Evolutionary conservation across 306 rosid genomes (phyloP), one percentile per base, ranked within the genome.

Genomic region (Gynostemma pentaphyllum): DNA sequence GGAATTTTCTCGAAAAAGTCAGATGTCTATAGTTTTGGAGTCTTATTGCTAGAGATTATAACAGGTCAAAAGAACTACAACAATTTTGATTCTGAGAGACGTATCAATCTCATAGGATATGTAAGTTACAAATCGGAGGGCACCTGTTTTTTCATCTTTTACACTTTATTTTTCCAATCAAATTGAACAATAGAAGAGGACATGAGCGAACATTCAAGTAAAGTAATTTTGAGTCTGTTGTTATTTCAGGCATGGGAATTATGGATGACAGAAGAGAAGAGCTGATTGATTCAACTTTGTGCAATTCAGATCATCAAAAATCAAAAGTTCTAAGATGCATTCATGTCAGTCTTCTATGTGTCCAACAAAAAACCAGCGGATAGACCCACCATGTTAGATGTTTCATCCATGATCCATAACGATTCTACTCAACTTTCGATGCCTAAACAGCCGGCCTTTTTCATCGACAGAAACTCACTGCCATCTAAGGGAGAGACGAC

Each of bases 401-500:
- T 79, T 8, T 68, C 71, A 55, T 65, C 62, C 53, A 73, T 64
- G 57, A 45, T 76, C 6, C 52, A 68, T 27, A 78, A 70, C 42
- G 73, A 81, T 11, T 39, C 62, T 2, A n/a, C 21, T 30, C 77
- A 64, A 52, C 66, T 73, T 50, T 29, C 16, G 34, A 34, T 70
- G 27, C 83, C 87, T 22, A 82, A 73, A 64, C 75, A 70, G 4
- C 82, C 81, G 21, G 78, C 74, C 5, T 81, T 67, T 42, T 78
- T 75, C 19, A 7, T 68, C 3, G 2, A 8, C 3, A 7, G 2
- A 37, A 14, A 9, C 2, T 57, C 13, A 24, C 65, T 60, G 45
- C 15, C 42, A 4, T 30, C 62, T n/a, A 54, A 47, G 15, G 46
- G 4, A 11, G 19, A 0, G 47, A 13, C 19, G 19, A 13, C 13